These are phyloP conservation scores for Eucalyptus pumila DNA, from an alignment of 345 rosid species.

Conservation along the genomic window DNA sequence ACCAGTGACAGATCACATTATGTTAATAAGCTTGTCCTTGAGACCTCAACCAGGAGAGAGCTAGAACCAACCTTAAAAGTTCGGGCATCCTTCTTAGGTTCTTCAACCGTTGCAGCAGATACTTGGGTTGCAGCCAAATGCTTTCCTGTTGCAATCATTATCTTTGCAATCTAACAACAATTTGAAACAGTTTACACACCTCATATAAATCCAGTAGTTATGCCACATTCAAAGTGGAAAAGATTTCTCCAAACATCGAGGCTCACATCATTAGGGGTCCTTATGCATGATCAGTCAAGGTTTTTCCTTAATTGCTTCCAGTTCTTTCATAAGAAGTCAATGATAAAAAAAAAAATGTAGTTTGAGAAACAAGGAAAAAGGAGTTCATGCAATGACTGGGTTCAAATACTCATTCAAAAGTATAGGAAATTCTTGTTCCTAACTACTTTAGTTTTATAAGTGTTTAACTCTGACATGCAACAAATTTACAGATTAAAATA, in stretches of 20 bases:
- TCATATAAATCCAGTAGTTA: background rate
- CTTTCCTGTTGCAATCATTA: conserved; percentile 61
- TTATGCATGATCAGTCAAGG: background rate
- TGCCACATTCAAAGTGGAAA: background rate
- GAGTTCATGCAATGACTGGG: background rate
- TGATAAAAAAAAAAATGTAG: background rate
- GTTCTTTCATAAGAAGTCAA: background rate
- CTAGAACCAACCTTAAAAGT: conserved; percentile 54
- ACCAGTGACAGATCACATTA: background rate
- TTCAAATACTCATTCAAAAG: background rate
- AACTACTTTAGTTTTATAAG: background rate
- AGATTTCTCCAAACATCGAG: background rate
- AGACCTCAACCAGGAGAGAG: background rate
- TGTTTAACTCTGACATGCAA: background rate
- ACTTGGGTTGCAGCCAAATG: conserved; percentile 34
- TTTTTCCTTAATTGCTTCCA: background rate
- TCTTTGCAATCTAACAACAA: conserved; percentile 57
- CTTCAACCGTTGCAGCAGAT: conserved; percentile 14
- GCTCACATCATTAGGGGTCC: background rate
- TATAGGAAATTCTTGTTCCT: background rate
- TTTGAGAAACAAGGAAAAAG: background rate
- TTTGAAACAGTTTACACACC: background rate
- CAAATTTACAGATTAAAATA: background rate
- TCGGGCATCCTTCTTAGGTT: conserved; percentile 30
- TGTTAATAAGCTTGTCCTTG: background rate